These are phyloP conservation scores for Xylaria sp. DNA, from an alignment of 2,329 filamentous ascomycete species.

Conservation along the genomic window DNA sequence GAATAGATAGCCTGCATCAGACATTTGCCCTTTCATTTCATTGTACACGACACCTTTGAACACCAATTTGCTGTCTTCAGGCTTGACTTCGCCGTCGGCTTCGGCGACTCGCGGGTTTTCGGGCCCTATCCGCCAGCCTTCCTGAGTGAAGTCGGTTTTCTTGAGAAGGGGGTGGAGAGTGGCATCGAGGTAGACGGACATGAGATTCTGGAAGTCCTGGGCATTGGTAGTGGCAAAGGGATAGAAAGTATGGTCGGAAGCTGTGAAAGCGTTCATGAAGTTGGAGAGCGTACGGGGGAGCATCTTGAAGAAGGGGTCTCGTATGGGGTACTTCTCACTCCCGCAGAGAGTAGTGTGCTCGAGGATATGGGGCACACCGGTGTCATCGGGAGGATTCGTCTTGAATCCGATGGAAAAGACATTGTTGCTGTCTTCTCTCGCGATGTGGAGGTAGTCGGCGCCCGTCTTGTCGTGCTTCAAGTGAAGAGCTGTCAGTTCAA, in stretches of 20 bases:
- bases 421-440: constrained; percentile 95
- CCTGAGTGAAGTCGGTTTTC: constrained; percentile 86
- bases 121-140: constrained; percentile 93
- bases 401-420: constrained; percentile 99
- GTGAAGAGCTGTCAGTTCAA: constrained; percentile 85
- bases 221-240: constrained; percentile 95
- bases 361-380: constrained; percentile 91
- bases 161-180: constrained; percentile 87
- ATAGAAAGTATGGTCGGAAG: constrained; percentile 93
- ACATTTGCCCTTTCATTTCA: constrained; percentile 99
- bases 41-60: constrained; percentile 99
- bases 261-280: constrained; percentile 99
- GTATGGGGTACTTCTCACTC: constrained; percentile 95
- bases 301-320: constrained; percentile 99
- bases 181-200: constrained; percentile 94
- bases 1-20: constrained; percentile 91
- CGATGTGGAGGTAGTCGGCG: constrained; percentile 92
- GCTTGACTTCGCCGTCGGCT: constrained; percentile 39
- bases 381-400: constrained; percentile 95
- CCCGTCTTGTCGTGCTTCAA: constrained; percentile 92
- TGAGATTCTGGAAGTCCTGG: constrained; percentile 91
- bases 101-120: constrained; percentile 67
- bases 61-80: constrained; percentile 64
- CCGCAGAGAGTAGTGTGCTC: constrained; percentile 97
- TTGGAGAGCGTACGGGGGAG: constrained; percentile 95